These are phyloP conservation scores for Termitomyces sp. DNA, from an alignment of 768 basidiomycete species.

Conservation along the genomic window DNA sequence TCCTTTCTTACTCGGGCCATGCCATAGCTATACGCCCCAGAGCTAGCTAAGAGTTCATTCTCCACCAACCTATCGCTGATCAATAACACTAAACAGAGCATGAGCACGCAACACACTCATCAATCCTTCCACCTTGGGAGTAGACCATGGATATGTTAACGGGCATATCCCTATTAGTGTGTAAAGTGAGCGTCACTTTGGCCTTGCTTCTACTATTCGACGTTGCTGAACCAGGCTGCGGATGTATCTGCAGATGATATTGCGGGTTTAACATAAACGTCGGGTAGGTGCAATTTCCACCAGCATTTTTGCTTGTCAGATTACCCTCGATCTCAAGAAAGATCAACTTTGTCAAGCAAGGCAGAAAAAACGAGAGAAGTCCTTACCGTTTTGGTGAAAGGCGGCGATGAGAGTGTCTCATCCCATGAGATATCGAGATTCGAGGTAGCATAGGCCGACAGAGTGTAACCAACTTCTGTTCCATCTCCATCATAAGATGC, in stretches of 20 bases:
- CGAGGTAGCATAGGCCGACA: slow-evolving; percentile 52
- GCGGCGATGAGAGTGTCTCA: slow-evolving; percentile 30
- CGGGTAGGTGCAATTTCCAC: slow-evolving; percentile 77
- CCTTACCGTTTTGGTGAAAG: slow-evolving; percentile 35
- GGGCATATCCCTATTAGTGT: slow-evolving; percentile 60
- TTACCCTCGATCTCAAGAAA: slow-evolving; percentile 48
- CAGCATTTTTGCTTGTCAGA: slow-evolving; percentile 68
- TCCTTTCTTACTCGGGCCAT: slow-evolving; percentile 49
- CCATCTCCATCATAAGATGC: slow-evolving; percentile 68
- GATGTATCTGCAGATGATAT: slow-evolving; percentile 61
- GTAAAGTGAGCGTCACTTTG: slow-evolving; percentile 39
- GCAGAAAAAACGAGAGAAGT: neutral
- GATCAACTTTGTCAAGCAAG: neutral
- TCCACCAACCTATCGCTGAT: slow-evolving; percentile 40
- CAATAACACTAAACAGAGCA: neutral
- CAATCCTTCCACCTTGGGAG: slow-evolving; percentile 69
- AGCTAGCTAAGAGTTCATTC: slow-evolving; percentile 67
- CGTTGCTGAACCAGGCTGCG: slow-evolving; percentile 19
- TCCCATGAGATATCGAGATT: slow-evolving; percentile 41
- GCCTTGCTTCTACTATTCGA: slow-evolving; percentile 27
- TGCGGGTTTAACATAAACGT: slow-evolving; percentile 92
- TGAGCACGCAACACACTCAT: slow-evolving; percentile 52
- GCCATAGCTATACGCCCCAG: slow-evolving; percentile 81
- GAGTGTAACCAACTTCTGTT: slow-evolving; percentile 57
- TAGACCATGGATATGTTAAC: slow-evolving; percentile 72